Evolutionary conservation across 768 basidiomycete species (phyloP).

Genomic region (Gloeophyllum trabeum): DNA sequence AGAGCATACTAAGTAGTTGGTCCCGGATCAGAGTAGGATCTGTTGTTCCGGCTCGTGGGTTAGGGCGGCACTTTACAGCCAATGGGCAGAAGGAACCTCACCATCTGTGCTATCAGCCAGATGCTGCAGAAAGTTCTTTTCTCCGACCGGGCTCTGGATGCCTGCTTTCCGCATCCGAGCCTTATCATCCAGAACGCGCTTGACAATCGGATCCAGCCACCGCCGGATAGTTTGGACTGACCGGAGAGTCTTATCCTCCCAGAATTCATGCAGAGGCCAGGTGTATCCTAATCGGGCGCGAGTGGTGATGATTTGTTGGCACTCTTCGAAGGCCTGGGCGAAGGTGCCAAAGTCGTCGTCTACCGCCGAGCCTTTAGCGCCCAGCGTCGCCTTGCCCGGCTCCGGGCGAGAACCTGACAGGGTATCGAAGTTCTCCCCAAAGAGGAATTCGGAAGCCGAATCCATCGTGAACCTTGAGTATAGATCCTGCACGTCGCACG

Average conservation of each 20-base stretch:
- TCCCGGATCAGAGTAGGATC: constrained; percentile 61
- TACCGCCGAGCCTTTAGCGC: constrained; percentile 50
- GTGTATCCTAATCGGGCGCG: constrained; percentile 24
- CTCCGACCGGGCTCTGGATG: constrained; percentile 26
- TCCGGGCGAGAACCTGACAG: constrained; percentile 41
- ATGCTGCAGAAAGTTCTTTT: constrained; percentile 58
- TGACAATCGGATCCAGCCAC: constrained; percentile 55
- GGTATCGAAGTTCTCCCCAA: constrained; percentile 54
- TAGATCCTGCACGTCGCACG: constrained; percentile 59
- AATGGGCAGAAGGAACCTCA: constrained; percentile 15
- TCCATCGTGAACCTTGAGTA: constrained; percentile 61
- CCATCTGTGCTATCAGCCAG: constrained; percentile 56
- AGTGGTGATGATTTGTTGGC: constrained; percentile 22
- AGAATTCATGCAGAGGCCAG: constrained; percentile 33
- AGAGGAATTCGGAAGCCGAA: constrained; percentile 63
- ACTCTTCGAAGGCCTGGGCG: constrained; percentile 29
- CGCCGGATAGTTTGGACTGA: constrained; percentile 22
- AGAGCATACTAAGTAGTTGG: constrained; percentile 65
- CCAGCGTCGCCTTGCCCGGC: constrained; percentile 31
- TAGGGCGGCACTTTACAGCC: constrained; percentile 1
- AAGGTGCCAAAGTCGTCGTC: constrained; percentile 51
- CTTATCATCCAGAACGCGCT: constrained; percentile 38
- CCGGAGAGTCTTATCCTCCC: constrained; percentile 23
- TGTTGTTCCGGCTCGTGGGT: constrained; percentile 20
- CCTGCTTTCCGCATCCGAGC: constrained; percentile 24